A percentile compares a stretch with the other conserved stretches of the same genome.
Conservation (phyloP, 2,329 filamentous ascomycete genomes). For the Orbilia blumenaviensis region DNA sequence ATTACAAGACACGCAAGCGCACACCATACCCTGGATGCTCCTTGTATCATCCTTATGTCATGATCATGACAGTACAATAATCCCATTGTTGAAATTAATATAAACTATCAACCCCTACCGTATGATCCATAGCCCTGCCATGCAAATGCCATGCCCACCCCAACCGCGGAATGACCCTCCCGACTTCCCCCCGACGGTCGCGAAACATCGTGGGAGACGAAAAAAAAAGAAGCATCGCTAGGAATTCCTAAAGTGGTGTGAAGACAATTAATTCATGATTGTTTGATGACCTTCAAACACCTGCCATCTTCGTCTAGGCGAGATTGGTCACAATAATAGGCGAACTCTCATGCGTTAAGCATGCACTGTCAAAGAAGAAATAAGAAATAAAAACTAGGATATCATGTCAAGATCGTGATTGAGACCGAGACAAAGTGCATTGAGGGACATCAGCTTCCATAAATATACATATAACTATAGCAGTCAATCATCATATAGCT, state of each 20-base stretch:
- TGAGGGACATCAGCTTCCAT: too few relatives aligned
- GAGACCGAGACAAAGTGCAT: too few relatives aligned
- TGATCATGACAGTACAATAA: slow-evolving; percentile 12
- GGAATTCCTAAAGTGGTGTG: background rate
- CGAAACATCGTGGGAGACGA: background rate
- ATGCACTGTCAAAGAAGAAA: too few relatives aligned
- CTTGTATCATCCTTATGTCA: background rate
- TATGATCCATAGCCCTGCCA: too few relatives aligned
- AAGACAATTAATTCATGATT: background rate
- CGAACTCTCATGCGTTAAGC: background rate
- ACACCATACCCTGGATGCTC: too few relatives aligned
- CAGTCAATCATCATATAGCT: background rate
- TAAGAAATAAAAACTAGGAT: background rate
- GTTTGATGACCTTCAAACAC: background rate
- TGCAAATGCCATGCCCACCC: background rate
- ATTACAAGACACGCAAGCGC: background rate
- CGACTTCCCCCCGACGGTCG: background rate
- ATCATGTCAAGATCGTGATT: slow-evolving; percentile 13
- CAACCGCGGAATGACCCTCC: background rate
- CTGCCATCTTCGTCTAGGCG: background rate
- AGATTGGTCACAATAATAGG: background rate
- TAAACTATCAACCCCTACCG: too few relatives aligned
- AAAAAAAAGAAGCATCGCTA: background rate
- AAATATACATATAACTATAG: too few relatives aligned
- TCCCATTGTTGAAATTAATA: background rate